Percentiles rank a stretch among this genome's conserved stretches.
Conservation (phyloP, 805 yeast species). For the Lachancea dasiensis region DNA sequence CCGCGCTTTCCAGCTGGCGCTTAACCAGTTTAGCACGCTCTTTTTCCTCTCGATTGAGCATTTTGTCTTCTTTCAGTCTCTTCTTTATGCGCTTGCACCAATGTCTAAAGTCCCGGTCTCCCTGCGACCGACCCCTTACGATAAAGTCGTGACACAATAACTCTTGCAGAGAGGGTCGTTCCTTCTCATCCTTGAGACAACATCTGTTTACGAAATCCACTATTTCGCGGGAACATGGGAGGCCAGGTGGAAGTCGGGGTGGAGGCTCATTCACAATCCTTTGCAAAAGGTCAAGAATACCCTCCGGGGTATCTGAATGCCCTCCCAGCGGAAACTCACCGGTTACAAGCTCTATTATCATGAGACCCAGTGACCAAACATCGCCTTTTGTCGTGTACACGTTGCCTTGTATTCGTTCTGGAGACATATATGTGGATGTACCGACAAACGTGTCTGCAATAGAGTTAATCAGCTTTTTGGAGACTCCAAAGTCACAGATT, state of each 20-base stretch:
- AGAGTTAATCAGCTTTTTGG: constrained; percentile 85
- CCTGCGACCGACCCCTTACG: constrained; percentile 29
- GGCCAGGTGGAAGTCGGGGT: constrained; percentile 49
- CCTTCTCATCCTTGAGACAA: constrained; percentile 59
- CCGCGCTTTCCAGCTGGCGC: constrained; percentile 23
- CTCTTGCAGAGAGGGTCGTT: constrained; percentile 69
- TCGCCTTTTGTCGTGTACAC: constrained; percentile 92
- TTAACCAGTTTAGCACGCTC: constrained; percentile 28
- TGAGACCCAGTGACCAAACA: constrained; percentile 93
- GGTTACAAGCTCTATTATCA: constrained; percentile 81
- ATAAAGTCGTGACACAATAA: constrained; percentile 41
- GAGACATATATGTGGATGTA: constrained; percentile 95
- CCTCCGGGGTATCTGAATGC: constrained; percentile 63
- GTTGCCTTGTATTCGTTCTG: constrained; percentile 94
- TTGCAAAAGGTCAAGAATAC: constrained; percentile 84
- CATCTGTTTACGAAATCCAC: constrained; percentile 70
- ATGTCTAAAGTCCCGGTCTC: constrained; percentile 35
- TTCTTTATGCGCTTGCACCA: constrained; percentile 37
- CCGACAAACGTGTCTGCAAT: constrained; percentile 98
- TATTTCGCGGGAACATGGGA: constrained; percentile 39
- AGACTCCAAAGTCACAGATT: constrained; percentile 95
- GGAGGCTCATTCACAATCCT: constrained; percentile 91
- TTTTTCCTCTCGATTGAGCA: constrained; percentile 27
- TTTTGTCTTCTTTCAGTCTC: constrained; percentile 28
- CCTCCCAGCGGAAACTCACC: constrained; percentile 74